phyloP scores from a whole-genome alignment of 345 rosid genomes.

The Orychophragmus violaceus region DNA sequence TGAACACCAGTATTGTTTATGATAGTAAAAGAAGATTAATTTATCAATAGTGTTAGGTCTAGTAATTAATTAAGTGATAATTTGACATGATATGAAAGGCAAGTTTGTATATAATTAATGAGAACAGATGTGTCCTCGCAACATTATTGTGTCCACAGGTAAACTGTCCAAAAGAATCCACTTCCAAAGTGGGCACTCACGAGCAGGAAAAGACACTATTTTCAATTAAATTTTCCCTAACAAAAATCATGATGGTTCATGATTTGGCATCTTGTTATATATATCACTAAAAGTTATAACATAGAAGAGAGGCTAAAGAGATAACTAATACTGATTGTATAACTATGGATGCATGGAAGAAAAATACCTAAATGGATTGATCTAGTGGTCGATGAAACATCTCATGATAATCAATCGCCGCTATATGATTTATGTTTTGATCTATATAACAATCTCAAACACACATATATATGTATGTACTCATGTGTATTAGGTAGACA shows the following conservation, averaged over 20 bases:
- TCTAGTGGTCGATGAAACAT: neutral
- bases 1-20: conserved; percentile 22
- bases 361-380: neutral
- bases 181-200: conserved; percentile 40
- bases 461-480: neutral
- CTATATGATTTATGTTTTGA: neutral
- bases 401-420: neutral
- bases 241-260: conserved; percentile 28
- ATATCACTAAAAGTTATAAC: neutral
- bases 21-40: conserved; percentile 4
- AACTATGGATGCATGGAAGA: neutral
- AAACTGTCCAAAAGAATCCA: conserved; percentile 35
- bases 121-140: conserved; percentile 30
- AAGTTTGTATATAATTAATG: conserved; percentile 25
- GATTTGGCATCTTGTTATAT: conserved; percentile 25
- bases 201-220: conserved; percentile 23
- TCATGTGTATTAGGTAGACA: neutral
- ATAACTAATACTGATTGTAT: neutral
- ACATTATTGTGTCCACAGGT: conserved; percentile 37
- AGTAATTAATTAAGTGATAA: conserved; percentile 25
- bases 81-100: conserved; percentile 24
- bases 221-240: conserved; percentile 17
- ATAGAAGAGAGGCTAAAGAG: neutral
- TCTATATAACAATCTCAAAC: neutral
- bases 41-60: conserved; percentile 15